Base-by-base conservation (phyloP, 108 stramenopile genomes). In the Cyclotella atomus region DNA sequence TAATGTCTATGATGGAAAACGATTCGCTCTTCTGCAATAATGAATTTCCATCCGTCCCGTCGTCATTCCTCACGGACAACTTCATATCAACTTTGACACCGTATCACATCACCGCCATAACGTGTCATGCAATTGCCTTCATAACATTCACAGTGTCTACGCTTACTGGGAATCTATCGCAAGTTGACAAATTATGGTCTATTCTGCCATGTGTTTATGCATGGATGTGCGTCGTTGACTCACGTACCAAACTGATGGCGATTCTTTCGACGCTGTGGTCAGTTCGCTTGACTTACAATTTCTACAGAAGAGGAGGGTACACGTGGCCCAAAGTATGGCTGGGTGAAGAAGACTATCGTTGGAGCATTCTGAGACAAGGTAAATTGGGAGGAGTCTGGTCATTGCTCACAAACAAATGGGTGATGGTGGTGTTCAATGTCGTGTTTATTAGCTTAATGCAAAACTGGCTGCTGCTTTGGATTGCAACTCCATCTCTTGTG, bases 261-360 rank as follows among this genome's bases (percentile, higher is more conserved):
- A 44, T 67, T 17, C 47, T 91, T 3, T 70, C 88, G 3, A 88
- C 89, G 3, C 16, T 90, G 7, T 94, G 93, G 93, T 88, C 89
- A 8, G 30, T 82, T 0, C 67, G 93, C 23, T 72, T 94, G 52
- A 88, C 89, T 5, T 89, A 77, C 25, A 94, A 94, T 73, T 94
- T 94, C 52, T 53, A 82, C 46, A 71, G 91, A 54, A 82, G 90
- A 19, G 93, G 93, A 4, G 90, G 93, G 50, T 94, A 91, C 65
- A 21, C 60, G 1, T 85, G 73, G 77, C 84, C 81, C 14, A 83
- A 77, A 49, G 28, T 68, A 1, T 90, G 88, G 88, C 34, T 63
- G 5, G 92, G 90, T 1, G 87, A 89, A 10, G 91, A 94, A 67
- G 93, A 94, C 77, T 94, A 91, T 69, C 75, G 93, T 27, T 94